A percentile compares a stretch with the other conserved stretches of the same genome.
Conservation (phyloP, 2,329 filamentous ascomycete species). For the Diaporthe caulivora region DNA sequence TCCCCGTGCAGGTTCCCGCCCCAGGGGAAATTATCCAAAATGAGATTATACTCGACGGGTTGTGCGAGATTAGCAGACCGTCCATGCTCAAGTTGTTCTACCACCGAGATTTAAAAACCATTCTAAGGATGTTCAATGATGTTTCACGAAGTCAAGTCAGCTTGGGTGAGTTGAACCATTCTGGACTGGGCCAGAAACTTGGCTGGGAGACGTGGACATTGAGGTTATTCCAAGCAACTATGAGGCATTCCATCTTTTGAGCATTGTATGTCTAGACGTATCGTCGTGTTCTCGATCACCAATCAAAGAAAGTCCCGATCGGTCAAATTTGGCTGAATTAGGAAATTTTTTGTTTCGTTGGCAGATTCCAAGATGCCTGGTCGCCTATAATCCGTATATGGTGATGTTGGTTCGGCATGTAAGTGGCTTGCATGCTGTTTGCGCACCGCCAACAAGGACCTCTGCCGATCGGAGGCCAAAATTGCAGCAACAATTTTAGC, state of each 20-base stretch:
- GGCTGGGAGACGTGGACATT: not conserved
- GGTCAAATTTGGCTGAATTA: not conserved
- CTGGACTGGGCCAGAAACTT: not conserved
- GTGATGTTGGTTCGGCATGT: not conserved
- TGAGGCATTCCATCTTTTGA: too few relatives aligned
- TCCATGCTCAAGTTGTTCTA: not conserved
- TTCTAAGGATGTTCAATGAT: not conserved
- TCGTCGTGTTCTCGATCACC: not conserved
- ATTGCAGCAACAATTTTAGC: conserved; percentile 3
- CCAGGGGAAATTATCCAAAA: conserved; percentile 16
- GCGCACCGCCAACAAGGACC: not conserved
- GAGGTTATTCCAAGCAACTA: not conserved
- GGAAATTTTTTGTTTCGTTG: not conserved
- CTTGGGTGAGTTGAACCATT: not conserved
- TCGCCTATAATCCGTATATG: not conserved
- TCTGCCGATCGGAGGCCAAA: not conserved
- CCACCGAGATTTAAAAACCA: not conserved
- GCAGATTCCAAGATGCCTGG: too few relatives aligned
- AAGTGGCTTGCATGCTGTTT: not conserved
- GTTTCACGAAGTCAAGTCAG: not conserved
- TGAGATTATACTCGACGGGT: not conserved
- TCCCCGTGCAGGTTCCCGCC: conserved; percentile 26
- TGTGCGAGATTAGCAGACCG: conserved; percentile 14
- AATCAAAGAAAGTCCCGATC: not conserved
- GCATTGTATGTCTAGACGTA: too few relatives aligned